Evolutionary conservation across 805 yeast species (phyloP), one percentile per base, ranked within the genome.

Genomic region (Yarrowia divulgata): DNA sequence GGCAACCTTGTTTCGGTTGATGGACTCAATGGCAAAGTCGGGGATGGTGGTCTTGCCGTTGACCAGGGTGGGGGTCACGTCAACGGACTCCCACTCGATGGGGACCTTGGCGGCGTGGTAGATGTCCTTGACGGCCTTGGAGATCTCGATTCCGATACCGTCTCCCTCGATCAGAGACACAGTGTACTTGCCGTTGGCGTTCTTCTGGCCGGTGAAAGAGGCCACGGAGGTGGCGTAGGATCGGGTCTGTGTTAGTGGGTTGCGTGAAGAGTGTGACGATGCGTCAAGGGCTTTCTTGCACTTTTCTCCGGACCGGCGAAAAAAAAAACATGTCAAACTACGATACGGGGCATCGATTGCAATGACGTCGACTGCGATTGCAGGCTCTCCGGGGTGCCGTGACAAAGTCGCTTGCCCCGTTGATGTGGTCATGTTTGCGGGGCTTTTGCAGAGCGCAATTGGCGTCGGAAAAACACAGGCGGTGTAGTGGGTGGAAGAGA

Each of bases 151-250:
- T 76, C 99, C 99, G 75, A 94, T 93, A 85, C 99, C 99, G 79
- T 94, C 98, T 83, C 98, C 98, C 83, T 93, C 98, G 76, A 95
- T 94, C 83, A 95, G 85, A 55, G 99, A 94, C 72, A 95, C 99
- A 69, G 91, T 87, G 84, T 88, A 94, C 77, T 90, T 90, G 73
- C 98, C 98, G 73, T 76, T 75, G 57, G 79, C 74, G 70, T 79
- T 80, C 75, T 79, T 79, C 72, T 74, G 71, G 69, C 81, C 84
- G 66, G 75, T 78, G 77, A 77, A 81, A 40, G 79, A 75, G 69
- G 84, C 84, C 49, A 81, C 83, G 16, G 79, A 71, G 49, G 77
- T 73, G 58, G 78, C 76, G 72, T 77, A 75, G 43, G 72, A 34
- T 55, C 74, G 74, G 54, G 54, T 49, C 70, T 68, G 40, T 8